Conservation (phyloP, 306 rosid species). For the Castanopsis chinensis region DNA sequence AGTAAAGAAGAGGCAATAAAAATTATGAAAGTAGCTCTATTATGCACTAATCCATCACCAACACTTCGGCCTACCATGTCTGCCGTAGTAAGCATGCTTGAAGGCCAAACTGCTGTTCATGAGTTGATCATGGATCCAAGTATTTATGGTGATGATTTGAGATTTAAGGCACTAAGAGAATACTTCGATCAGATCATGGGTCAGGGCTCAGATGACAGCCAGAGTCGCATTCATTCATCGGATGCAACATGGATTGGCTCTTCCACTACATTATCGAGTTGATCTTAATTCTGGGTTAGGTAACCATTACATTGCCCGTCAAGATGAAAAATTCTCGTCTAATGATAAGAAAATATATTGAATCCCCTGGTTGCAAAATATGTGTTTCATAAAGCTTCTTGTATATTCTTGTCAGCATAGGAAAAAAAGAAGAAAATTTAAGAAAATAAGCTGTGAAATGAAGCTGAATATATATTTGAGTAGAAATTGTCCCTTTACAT, state of each 20-base stretch:
- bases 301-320: too few species aligned
- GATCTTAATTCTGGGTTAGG: not conserved
- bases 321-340: not conserved
- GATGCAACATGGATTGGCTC: conserved; percentile 14
- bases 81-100: conserved; percentile 64
- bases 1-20: conserved; percentile 41
- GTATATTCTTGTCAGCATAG: too few species aligned
- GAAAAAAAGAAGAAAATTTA: too few species aligned
- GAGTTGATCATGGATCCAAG: conserved; percentile 30
- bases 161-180: conserved; percentile 43
- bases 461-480: too few species aligned
- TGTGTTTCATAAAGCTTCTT: too few species aligned
- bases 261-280: not conserved
- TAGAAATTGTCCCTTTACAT: too few species aligned
- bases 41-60: conserved; percentile 50
- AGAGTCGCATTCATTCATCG: not conserved
- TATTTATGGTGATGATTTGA: conserved; percentile 31
- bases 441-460: too few species aligned
- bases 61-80: conserved; percentile 63
- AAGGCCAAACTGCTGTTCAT: conserved; percentile 43
- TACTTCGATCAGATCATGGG: not conserved
- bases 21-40: conserved; percentile 51
- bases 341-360: not conserved
- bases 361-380: not conserved
- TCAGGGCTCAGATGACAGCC: not conserved